Percentiles rank a stretch among this genome's conserved stretches.
These are phyloP conservation scores for Didymellaceae sp. DNA, from an alignment of 2,329 filamentous ascomycete species.

Conservation along the genomic window DNA sequence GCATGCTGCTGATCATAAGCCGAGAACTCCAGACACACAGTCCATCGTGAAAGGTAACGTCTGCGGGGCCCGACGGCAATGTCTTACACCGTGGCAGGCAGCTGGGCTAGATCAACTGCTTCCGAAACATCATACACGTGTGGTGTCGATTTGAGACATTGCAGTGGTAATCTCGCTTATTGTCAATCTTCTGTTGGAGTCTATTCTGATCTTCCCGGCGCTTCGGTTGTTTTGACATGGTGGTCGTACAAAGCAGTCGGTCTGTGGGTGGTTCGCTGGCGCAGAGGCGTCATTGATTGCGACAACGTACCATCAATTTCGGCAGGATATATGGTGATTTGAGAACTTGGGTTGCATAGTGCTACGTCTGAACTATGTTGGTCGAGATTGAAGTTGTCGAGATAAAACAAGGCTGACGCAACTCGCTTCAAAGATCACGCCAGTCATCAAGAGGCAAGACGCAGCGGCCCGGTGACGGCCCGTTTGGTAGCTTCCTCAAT, in stretches of 20 bases:
- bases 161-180: conserved; percentile 2
- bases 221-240: conserved; percentile 8
- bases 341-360: too few relatives aligned
- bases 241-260: conserved; percentile 2
- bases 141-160: conserved; percentile 12
- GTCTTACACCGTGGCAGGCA: conserved; percentile 18
- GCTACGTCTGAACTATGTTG: too few relatives aligned
- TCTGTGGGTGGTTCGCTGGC: not conserved
- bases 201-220: not conserved
- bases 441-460: too few relatives aligned
- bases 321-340: too few relatives aligned
- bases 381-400: too few relatives aligned
- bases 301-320: too few relatives aligned
- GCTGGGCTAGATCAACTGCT: not conserved
- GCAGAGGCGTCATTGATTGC: not conserved
- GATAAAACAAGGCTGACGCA: too few relatives aligned
- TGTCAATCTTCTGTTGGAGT: not conserved
- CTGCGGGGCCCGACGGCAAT: conserved; percentile 7
- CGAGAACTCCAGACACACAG: not conserved
- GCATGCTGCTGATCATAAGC: not conserved
- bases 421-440: too few relatives aligned
- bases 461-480: too few relatives aligned
- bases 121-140: conserved; percentile 1
- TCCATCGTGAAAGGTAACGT: not conserved
- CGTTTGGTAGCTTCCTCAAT: too few relatives aligned